A percentile compares a stretch with the other conserved stretches of the same genome.
Conservation (phyloP, 1,139 yeast species). For the Sugiyamaella xylanicola region DNA sequence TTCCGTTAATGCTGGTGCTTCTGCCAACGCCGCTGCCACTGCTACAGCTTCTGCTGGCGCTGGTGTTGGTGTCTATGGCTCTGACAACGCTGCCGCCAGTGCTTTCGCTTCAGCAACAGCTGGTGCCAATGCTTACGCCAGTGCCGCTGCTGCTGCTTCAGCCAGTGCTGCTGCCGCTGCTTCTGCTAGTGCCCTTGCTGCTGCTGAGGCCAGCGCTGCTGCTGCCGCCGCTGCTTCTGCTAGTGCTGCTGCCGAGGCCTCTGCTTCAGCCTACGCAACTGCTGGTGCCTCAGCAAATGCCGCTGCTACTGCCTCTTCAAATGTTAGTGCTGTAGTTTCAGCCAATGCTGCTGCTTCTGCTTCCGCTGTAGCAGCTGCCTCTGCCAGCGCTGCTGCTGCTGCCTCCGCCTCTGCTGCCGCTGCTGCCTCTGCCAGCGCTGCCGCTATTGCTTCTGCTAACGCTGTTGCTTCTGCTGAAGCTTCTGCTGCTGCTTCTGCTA, state of each 20-base stretch:
- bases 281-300: not conserved
- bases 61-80: not conserved
- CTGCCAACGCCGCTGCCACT: constrained; percentile 4
- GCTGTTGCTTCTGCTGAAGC: not conserved
- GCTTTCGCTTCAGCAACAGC: not conserved
- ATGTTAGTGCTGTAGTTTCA: constrained; percentile 8
- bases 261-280: not conserved
- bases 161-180: not conserved
- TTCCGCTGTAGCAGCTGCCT: not conserved
- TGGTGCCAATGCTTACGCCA: not conserved
- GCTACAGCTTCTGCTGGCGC: not conserved
- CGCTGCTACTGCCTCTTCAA: not conserved
- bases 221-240: not conserved
- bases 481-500: not conserved
- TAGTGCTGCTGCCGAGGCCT: not conserved
- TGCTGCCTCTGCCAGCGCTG: constrained; percentile 5
- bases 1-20: constrained; percentile 10
- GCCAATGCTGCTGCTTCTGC: constrained; percentile 8
- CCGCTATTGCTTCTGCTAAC: constrained; percentile 1
- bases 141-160: not conserved
- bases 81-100: not conserved
- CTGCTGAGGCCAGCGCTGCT: not conserved
- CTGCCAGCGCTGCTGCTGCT: not conserved
- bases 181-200: not conserved
- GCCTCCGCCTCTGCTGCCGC: constrained; percentile 2